Conservation (phyloP, 2,329 filamentous ascomycete genomes). For the Claviceps paspali region DNA sequence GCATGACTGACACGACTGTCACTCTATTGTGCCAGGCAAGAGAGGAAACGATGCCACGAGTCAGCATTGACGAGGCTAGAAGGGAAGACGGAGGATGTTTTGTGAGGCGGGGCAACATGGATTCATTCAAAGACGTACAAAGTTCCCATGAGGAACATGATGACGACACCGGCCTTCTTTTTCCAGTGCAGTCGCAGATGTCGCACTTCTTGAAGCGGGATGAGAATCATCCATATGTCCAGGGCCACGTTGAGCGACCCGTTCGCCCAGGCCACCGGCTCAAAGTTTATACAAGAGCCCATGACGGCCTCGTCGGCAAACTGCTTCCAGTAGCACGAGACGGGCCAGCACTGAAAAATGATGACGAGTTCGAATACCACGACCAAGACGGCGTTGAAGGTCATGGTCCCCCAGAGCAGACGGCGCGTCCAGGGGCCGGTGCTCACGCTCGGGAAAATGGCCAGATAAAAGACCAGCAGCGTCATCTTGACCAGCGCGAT, state of each 20-base stretch:
- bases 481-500: slow-evolving; percentile 31
- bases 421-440: slow-evolving; percentile 15
- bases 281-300: slow-evolving; percentile 27
- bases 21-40: no score
- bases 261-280: slow-evolving; percentile 30
- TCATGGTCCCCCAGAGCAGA: slow-evolving; percentile 22
- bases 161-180: slow-evolving; percentile 27
- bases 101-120: no score
- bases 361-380: slow-evolving; percentile 23
- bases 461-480: slow-evolving; percentile 34
- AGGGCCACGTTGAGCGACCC: slow-evolving; percentile 32
- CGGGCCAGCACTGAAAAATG: slow-evolving; percentile 32
- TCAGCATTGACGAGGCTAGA: background rate
- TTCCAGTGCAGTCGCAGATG: slow-evolving; percentile 23
- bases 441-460: slow-evolving; percentile 27
- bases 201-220: slow-evolving; percentile 27
- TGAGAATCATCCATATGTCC: slow-evolving; percentile 31
- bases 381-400: slow-evolving; percentile 21
- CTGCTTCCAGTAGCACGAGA: slow-evolving; percentile 31
- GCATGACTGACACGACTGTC: slow-evolving; percentile 16
- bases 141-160: slow-evolving; percentile 30
- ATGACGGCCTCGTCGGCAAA: slow-evolving; percentile 27
- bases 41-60: no score
- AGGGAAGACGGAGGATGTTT: no score
- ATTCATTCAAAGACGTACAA: no score